A percentile compares a stretch with the other conserved stretches of the same genome.
These are phyloP conservation scores for Phytophthora colocasiae DNA, from an alignment of 352 stramenopile species.

Conservation along the genomic window DNA sequence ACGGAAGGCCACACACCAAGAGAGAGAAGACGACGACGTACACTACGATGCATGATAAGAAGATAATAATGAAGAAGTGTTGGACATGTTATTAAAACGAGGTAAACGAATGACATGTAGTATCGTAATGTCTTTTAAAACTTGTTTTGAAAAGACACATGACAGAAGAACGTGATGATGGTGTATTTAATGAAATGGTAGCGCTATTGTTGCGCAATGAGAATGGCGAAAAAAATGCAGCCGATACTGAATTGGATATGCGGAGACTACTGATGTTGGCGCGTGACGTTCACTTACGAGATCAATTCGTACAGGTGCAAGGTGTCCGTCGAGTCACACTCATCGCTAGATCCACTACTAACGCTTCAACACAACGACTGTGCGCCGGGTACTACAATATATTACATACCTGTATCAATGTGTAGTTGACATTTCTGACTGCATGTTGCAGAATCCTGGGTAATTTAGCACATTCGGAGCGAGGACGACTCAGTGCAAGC, in stretches of 20 bases:
- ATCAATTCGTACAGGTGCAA: slow-evolving; percentile 69
- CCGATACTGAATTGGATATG: slow-evolving; percentile 61
- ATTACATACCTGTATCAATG: not conserved
- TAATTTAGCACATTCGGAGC: slow-evolving; percentile 64
- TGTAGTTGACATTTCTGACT: too few species aligned
- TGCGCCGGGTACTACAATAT: slow-evolving; percentile 34
- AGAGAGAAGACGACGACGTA: slow-evolving; percentile 20
- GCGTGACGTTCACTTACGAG: slow-evolving; percentile 51
- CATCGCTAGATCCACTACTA: slow-evolving; percentile 37
- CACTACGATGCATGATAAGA: slow-evolving; percentile 24
- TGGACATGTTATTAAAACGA: too few species aligned
- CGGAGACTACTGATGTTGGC: slow-evolving; percentile 63
- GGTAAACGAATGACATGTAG: too few species aligned
- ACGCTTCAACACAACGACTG: slow-evolving; percentile 35
- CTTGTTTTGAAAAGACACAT: not conserved
- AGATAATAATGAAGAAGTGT: not conserved
- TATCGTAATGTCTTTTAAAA: too few species aligned
- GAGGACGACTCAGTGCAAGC: slow-evolving; percentile 59
- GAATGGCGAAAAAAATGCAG: slow-evolving; percentile 36
- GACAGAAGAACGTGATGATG: slow-evolving; percentile 11
- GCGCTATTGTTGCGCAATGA: slow-evolving; percentile 65
- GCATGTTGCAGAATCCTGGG: slow-evolving; percentile 55
- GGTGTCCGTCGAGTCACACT: slow-evolving; percentile 53
- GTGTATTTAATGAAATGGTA: slow-evolving; percentile 62
- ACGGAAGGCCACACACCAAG: slow-evolving; percentile 37